phyloP scores from a whole-genome alignment of 108 stramenopile genomes.

The Nitzschia sp. region DNA sequence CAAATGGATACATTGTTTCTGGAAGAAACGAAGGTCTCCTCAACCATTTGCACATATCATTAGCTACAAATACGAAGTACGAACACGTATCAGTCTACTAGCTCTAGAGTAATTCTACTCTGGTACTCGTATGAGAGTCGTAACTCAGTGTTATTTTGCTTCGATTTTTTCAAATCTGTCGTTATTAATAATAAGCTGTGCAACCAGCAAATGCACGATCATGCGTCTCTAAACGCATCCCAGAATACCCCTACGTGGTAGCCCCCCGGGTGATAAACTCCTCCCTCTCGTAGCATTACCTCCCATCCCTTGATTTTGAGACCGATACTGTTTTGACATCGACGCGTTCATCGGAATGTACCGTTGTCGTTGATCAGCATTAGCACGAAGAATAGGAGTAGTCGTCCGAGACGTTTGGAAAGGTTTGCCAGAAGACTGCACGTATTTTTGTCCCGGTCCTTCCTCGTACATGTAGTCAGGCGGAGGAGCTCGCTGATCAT shows the following conservation, averaged over 20 bases:
- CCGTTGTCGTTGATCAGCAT: conserved; percentile 11
- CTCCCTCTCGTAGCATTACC: too few species aligned
- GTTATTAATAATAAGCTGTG: too few species aligned
- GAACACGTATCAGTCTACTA: too few species aligned
- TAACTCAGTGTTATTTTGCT: too few species aligned
- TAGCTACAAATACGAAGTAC: too few species aligned
- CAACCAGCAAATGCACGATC: too few species aligned
- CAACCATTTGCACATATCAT: not conserved
- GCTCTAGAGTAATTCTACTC: too few species aligned
- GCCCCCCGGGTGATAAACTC: too few species aligned
- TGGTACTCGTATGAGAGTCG: too few species aligned
- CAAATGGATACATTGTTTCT: conserved; percentile 13
- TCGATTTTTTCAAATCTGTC: too few species aligned
- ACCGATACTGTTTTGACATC: not conserved
- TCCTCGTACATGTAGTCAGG: not conserved
- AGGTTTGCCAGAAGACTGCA: not conserved
- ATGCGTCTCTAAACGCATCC: too few species aligned
- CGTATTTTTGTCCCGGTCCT: not conserved
- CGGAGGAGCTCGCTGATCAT: not conserved
- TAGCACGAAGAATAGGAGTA: conserved; percentile 11
- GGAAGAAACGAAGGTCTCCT: not conserved
- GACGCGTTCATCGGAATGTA: not conserved
- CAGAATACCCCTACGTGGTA: too few species aligned
- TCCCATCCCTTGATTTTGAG: not conserved
- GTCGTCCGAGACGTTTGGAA: not conserved